phyloP scores from a whole-genome alignment of 228 moss, liverwort and hornwort species.

The Sphagnum magellanicum region DNA sequence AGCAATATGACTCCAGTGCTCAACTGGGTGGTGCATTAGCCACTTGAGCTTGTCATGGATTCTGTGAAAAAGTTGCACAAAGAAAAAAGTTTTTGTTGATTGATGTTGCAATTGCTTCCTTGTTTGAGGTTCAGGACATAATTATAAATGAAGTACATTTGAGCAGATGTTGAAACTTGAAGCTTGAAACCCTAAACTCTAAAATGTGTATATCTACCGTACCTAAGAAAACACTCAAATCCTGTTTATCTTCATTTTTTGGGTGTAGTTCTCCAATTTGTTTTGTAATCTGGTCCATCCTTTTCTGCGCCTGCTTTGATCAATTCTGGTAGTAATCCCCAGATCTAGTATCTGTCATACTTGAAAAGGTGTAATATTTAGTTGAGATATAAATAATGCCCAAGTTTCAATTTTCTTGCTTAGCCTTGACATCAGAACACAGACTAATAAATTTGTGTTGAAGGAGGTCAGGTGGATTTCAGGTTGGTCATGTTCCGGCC shows the following conservation, averaged over 20 bases:
- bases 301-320: background rate
- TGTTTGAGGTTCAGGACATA: background rate
- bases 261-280: background rate
- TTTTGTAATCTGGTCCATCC: background rate
- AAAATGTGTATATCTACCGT: too few relatives aligned
- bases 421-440: background rate
- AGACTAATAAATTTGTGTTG: background rate
- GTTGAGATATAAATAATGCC: background rate
- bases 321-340: background rate
- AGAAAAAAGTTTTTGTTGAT: too few relatives aligned
- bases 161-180: background rate
- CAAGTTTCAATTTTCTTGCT: background rate
- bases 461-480: slow-evolving; percentile 60
- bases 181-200: background rate
- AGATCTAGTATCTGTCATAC: background rate
- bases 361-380: background rate
- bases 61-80: too few relatives aligned
- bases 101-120: background rate
- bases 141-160: background rate
- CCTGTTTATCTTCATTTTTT: too few relatives aligned
- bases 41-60: too few relatives aligned
- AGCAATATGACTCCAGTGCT: background rate
- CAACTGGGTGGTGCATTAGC: too few relatives aligned
- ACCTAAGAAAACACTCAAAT: too few relatives aligned
- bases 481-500: slow-evolving; percentile 95